Evolutionary conservation across 179 eudicot species (phyloP), one percentile per base, ranked within the genome.

Genomic region (Carnegiea gigantea): DNA sequence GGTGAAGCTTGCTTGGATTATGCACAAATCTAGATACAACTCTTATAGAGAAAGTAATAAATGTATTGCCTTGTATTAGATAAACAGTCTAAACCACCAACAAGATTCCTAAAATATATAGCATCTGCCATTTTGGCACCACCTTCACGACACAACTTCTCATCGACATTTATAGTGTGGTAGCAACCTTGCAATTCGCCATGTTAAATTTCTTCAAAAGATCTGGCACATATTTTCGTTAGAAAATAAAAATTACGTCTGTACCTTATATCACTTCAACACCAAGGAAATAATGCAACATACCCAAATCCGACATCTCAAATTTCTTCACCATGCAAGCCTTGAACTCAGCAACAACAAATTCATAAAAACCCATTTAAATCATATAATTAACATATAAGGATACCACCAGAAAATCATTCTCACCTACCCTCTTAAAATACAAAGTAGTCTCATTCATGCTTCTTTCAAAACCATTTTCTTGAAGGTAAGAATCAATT

Each of bases 371-470:
- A 10, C 83, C 40, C n/a, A 54, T 79, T n/a, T 83, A 65, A 24
- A 65, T 28, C 71, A 65, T 65, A 30, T 65, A 38, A 65, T 65
- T 38, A 24, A 24, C 36, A 83, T 67, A 80, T 0, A 79, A 3
- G 33, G 80, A 80, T 0, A 82, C 88, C 13, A 80, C 71, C 7
- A 83, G 15, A n/a, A 83, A 36, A 1, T 80, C 82, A 77, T 2
- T 0, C 5, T n/a, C 67, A 15, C 79, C 83, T 20, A n/a, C 12
- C n/a, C 51, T 78, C 72, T 85, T 82, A 5, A 81, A 20, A 43
- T 78, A 79, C 0, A 82, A 51, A 0, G 84, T 85, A 4, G 87
- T 83, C 75, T 85, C 80, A 68, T 64, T 82, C n/a, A 68, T 20
- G 28, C 78, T 80, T 26, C 78, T 62, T 20, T 23, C 44, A 62